phyloP scores from a whole-genome alignment of 495 filamentous ascomycete genomes.

The Aspergillus bridgeri region DNA sequence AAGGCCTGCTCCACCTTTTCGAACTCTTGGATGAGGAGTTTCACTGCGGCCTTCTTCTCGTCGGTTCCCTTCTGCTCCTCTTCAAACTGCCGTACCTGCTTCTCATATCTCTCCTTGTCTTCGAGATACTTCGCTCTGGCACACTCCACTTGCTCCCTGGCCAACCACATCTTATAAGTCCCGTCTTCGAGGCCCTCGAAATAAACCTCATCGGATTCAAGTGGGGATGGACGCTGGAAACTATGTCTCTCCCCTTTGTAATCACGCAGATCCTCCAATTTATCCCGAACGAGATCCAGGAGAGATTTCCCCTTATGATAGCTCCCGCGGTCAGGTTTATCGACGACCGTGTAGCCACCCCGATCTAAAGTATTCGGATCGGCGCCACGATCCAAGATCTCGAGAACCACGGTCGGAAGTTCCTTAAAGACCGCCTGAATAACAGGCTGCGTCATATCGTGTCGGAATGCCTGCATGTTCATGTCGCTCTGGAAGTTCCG shows the following conservation, averaged over 20 bases:
- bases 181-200: slow-evolving; percentile 41
- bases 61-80: slow-evolving; percentile 29
- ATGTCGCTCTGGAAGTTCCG: slow-evolving; percentile 25
- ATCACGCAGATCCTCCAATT: slow-evolving; percentile 43
- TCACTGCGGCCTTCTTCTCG: slow-evolving; percentile 52
- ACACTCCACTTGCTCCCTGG: slow-evolving; percentile 28
- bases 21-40: slow-evolving; percentile 45
- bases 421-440: slow-evolving; percentile 51
- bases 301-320: slow-evolving; percentile 39
- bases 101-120: slow-evolving; percentile 10
- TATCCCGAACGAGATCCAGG: slow-evolving; percentile 53
- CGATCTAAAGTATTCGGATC: slow-evolving; percentile 51
- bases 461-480: slow-evolving; percentile 38
- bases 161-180: slow-evolving; percentile 52
- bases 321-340: slow-evolving; percentile 8
- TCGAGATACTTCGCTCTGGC: slow-evolving; percentile 16
- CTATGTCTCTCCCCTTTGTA: slow-evolving; percentile 31
- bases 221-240: slow-evolving; percentile 16
- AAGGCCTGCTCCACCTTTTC: slow-evolving; percentile 51
- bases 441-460: slow-evolving; percentile 53
- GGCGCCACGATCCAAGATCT: slow-evolving; percentile 56
- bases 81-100: background rate
- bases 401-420: slow-evolving; percentile 48
- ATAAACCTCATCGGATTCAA: slow-evolving; percentile 37
- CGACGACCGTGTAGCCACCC: slow-evolving; percentile 28